These are phyloP conservation scores for Aplosporella prunicola DNA, from an alignment of 2,329 filamentous ascomycete species.

Conservation along the genomic window DNA sequence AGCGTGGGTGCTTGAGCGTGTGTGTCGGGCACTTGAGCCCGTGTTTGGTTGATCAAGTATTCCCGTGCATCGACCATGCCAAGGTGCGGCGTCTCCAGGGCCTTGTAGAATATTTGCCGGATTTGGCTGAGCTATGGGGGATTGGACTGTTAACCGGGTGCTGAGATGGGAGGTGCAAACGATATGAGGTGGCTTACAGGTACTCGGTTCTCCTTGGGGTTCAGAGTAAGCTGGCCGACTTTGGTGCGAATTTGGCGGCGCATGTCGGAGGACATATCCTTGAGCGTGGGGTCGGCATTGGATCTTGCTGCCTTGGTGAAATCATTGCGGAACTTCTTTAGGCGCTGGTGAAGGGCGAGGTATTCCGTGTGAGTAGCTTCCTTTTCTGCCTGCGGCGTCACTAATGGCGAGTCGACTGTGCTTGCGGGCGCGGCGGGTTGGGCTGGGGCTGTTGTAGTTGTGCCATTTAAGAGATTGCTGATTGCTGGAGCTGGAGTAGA, in stretches of 20 bases:
- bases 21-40: background rate
- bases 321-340: constrained; percentile 27
- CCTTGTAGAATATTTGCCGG: constrained; percentile 23
- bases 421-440: constrained; percentile 5
- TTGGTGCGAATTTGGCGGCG: constrained; percentile 22
- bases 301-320: constrained; percentile 21
- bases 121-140: constrained; percentile 17
- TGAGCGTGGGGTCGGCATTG: constrained; percentile 18
- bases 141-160: too few relatives aligned
- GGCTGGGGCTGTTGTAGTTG: background rate
- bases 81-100: constrained; percentile 15
- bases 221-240: constrained; percentile 26
- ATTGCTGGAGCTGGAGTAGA: background rate
- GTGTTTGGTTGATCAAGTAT: constrained; percentile 12
- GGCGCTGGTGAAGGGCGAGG: constrained; percentile 25
- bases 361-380: constrained; percentile 26
- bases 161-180: too few relatives aligned
- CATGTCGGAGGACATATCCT: constrained; percentile 22
- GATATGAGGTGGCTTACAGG: constrained; percentile 6
- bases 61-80: constrained; percentile 27
- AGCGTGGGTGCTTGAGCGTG: constrained; percentile 14
- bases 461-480: background rate
- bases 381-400: constrained; percentile 8
- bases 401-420: background rate
- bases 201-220: constrained; percentile 19